Base-by-base conservation (phyloP, 2,329 filamentous ascomycete species). In the Penicillium glabrum region DNA sequence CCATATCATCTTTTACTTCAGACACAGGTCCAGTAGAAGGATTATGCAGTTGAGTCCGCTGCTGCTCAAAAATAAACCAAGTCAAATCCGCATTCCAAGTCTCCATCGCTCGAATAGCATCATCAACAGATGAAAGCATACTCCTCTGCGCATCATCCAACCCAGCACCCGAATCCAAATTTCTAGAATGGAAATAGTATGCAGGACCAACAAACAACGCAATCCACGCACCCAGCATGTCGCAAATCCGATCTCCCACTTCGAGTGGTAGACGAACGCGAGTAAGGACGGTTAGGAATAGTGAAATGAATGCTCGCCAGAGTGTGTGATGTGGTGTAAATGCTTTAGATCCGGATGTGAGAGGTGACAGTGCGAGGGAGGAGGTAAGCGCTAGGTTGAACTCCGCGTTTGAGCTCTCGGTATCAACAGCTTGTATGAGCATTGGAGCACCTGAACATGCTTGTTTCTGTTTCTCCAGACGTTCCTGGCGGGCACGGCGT, bases 61-160 rank as follows among this genome's bases (percentile, higher is more conserved):
- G 62, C 24, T 62, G 61, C 51, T 63, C 61, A 49, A 77, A 77
- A 6, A 77, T 62, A 52, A 77, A 73, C 75, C 75, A 78, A 0
- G 75, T 71, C 29, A 77, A 51, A 62, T 77, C 75, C 10, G 66
- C 59, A 57, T 77, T 77, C 74, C 74, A 77, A 10, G 65, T 67
- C 58, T 75, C 69, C 75, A 78, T 77, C 1, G 75, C 71, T 10
- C 61, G 62, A 46, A 77, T 71, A 1, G 69, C 71, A 11, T 59
- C 51, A 10, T 74, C 63, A 13, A 75, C 64, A 2, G 64, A 61
- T 11, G 64, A 51, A 19, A 68, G 31, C 45, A 58, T 46, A 35
- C 33, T 54, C 27, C 31, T 50, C 8, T 50, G 47, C 5, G 43
- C 26, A 13, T 54, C 37, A 23, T 60, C 41, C 19, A 54, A 24